Base-by-base conservation (phyloP, 805 yeast genomes). In the Clavispora asparagi region DNA sequence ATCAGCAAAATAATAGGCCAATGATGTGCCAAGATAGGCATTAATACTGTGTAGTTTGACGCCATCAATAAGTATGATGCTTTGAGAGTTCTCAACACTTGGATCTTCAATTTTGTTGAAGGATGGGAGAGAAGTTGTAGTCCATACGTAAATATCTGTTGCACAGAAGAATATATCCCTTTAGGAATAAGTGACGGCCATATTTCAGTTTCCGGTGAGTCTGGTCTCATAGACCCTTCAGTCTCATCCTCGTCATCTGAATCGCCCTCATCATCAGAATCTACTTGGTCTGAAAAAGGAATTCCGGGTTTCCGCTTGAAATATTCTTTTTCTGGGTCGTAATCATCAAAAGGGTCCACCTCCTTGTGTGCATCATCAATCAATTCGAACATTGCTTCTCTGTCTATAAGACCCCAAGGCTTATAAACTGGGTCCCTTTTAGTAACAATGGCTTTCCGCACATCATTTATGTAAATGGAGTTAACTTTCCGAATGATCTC, bases 131-230 rank as follows among this genome's bases (percentile, higher is more conserved):
- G 64, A 30, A 79, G 71, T 47, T 87, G 68, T 44, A 87, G 85
- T 7, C 92, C 84, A 59, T 89, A 87, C 6, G 71, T 76, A 44
- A 81, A 70, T 4, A 92, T 81, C 45, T 79, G 78, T 39, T 81
- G 78, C 1, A 87, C 64, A 2, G 83, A 66, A 35, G 64, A 60
- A 61, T 87, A 92, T 0, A 85, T 67, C 2, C 73, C 65, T 36
- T 75, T 67, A 0, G 95, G 86, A 0, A 91, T 68, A 0, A 83
- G 81, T 0, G 92, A 83, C 0, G 59, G 53, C 97, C 97, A 90
- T 13, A 26, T 28, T 4, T 48, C 41, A 13, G 44, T 47, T 1
- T 43, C 41, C 13, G 38, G 40, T 13, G 32, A 29, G 7, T 51
- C 10, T 23, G 31, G 8, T 40, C 45, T 31, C n/a, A 17, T 2